phyloP scores from a whole-genome alignment of 2,329 filamentous ascomycete species.

The Raffaelea deltoideospora region DNA sequence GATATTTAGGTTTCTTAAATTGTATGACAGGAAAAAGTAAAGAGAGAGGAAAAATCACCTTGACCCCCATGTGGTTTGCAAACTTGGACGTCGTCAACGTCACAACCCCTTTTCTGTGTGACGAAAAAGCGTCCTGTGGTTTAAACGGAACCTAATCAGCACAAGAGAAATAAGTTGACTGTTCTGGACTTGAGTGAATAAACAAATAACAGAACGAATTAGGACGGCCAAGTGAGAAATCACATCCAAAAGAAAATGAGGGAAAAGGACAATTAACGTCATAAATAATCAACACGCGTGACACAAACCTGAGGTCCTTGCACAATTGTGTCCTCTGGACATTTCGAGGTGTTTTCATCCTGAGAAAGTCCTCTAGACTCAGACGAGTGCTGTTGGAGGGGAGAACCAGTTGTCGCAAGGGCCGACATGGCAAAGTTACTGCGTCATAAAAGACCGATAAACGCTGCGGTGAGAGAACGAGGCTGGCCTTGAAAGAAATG shows the following conservation, averaged over 20 bases:
- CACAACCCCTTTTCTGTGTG: conserved; percentile 28
- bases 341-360: conserved; percentile 21
- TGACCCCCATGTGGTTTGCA: conserved; percentile 36
- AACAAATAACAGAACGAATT: not conserved
- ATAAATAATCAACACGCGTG: not conserved
- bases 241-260: not conserved
- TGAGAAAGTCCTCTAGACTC: conserved; percentile 16
- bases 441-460: too few relatives aligned
- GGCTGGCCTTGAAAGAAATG: conserved; percentile 9
- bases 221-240: not conserved
- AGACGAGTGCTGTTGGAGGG: conserved; percentile 20
- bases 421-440: not conserved
- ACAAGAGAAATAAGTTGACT: too few relatives aligned
- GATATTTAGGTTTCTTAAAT: too few relatives aligned
- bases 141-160: too few relatives aligned
- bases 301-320: conserved; percentile 17
- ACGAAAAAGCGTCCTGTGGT: conserved; percentile 5
- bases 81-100: conserved; percentile 38
- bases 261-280: not conserved
- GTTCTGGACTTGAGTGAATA: too few relatives aligned
- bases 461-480: too few relatives aligned
- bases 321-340: conserved; percentile 20
- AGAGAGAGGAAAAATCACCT: conserved; percentile 18
- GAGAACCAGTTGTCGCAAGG: conserved; percentile 6
- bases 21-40: not conserved